Evolutionary conservation across 2,329 filamentous ascomycete species (phyloP).

Genomic region (Sarocladiaceae sp.): DNA sequence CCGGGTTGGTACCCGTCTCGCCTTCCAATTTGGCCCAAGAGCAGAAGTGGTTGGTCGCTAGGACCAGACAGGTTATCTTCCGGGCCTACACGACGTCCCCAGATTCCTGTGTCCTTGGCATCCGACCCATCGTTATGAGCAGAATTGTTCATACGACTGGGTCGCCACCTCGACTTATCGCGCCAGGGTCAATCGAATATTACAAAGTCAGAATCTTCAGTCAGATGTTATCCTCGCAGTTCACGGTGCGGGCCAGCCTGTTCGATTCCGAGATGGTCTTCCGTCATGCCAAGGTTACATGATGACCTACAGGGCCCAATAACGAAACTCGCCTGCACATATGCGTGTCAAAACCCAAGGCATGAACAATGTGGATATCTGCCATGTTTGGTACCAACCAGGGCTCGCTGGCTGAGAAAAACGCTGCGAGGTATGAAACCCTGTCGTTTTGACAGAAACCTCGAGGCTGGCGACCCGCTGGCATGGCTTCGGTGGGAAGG

Average conservation of each 20-base stretch:
- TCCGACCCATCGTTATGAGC: background rate
- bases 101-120: slow-evolving; percentile 1
- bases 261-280: too few species aligned
- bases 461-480: background rate
- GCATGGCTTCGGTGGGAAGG: background rate
- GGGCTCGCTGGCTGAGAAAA: background rate
- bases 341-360: background rate
- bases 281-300: background rate
- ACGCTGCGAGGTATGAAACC: background rate
- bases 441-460: background rate
- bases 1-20: slow-evolving; percentile 9
- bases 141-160: background rate
- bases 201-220: background rate
- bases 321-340: background rate
- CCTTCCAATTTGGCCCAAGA: slow-evolving; percentile 9
- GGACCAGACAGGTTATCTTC: slow-evolving; percentile 5
- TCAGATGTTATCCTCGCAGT: background rate
- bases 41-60: background rate
- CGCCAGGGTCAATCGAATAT: background rate
- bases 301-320: background rate
- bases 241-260: too few species aligned
- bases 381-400: background rate
- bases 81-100: background rate
- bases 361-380: background rate
- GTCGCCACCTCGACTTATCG: background rate